Base-by-base conservation (phyloP, 768 basidiomycete species). In the Suillus discolor region DNA sequence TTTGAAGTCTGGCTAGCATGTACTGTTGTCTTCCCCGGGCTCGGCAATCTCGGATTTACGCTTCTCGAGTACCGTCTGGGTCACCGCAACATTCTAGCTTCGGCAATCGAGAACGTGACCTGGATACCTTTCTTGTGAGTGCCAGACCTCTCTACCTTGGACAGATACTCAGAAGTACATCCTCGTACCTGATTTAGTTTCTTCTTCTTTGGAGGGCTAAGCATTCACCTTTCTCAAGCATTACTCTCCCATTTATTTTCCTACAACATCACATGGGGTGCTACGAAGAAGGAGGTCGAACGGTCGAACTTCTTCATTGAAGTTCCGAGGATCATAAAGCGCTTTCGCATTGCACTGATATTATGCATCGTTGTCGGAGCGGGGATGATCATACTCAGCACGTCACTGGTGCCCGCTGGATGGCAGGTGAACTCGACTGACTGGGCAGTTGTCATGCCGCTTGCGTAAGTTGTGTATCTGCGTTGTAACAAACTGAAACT, bases 231-330 rank as follows among this genome's bases (percentile, higher is more conserved):
- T 47, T 80, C 83, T 36, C 82, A 83, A 31, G 86, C 90, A 1
- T 79, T 91, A 41, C 80, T 91, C 25, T 87, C 90, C 1, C 89
- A 91, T 69, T 65, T 90, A 77, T 89, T 91, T 76, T 90, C 88
- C 7, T 90, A 89, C 78, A 89, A 91, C 75, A 90, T 81, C 80
- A 70, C 72, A 23, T 81, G 79, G 64, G 57, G 42, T 20, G 54
- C 42, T 11, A 86, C 85, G 11, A 80, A 83, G 69, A 92, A 92
- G 83, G 89, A 90, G 75, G 90, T 93, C 62, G 88, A 92, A 76
- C 83, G 85, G 57, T 90, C 89, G 20, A 93, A 93, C 75, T 93
- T 93, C 81, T 92, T 89, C 84, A 84, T 89, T 93, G 75, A 85
- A 92, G 72, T 80, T 20, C 95, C 95, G 2, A 85, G 86, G 65